phyloP scores from a whole-genome alignment of 345 rosid species.

The Syzygium aqueum region DNA sequence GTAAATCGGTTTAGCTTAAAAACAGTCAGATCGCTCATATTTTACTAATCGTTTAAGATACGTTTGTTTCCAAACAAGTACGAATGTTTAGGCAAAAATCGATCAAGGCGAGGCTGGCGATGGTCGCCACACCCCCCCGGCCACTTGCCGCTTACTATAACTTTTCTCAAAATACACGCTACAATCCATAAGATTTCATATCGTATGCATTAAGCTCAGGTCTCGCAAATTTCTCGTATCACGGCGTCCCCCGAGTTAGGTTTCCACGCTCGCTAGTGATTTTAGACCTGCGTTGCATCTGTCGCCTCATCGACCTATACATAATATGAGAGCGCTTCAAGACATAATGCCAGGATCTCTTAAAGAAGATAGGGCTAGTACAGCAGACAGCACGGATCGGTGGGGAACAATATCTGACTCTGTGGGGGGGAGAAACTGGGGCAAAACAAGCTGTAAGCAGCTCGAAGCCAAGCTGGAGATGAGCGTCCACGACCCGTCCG shows the following conservation, averaged over 20 bases:
- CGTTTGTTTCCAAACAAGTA: background rate
- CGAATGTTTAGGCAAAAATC: rapidly evolving
- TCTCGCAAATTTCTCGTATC: background rate
- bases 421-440: background rate
- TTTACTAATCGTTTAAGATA: background rate
- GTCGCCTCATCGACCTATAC: background rate
- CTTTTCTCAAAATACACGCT: background rate
- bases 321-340: background rate
- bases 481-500: background rate
- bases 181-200: background rate
- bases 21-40: rapidly evolving
- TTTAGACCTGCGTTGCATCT: background rate
- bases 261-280: background rate
- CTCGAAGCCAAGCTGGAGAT: background rate
- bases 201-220: background rate
- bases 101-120: background rate
- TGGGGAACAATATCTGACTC: background rate
- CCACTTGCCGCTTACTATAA: background rate
- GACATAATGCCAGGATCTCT: background rate
- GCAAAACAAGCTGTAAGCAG: background rate
- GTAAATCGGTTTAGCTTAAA: background rate
- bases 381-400: background rate
- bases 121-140: rapidly evolving
- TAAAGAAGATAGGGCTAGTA: background rate
- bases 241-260: background rate